Evolutionary conservation across 2,329 filamentous ascomycete genomes (phyloP).

Genomic region (Ramichloridium luteum): DNA sequence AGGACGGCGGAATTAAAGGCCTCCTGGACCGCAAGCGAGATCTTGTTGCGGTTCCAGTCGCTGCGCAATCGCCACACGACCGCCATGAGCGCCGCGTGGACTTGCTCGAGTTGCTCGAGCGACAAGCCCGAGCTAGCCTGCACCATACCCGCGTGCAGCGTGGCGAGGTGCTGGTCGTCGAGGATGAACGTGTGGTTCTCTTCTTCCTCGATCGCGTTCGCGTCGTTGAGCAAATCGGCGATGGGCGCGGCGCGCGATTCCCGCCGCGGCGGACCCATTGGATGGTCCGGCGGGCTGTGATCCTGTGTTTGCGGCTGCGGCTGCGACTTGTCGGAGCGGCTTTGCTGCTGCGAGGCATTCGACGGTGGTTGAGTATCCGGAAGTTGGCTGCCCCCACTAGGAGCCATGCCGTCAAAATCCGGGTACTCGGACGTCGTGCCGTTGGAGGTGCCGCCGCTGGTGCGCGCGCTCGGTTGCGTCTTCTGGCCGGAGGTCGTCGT

Average conservation of each 20-base stretch:
- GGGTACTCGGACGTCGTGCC: conserved; percentile 54
- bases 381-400: conserved; percentile 44
- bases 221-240: conserved; percentile 31
- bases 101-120: conserved; percentile 90
- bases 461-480: conserved; percentile 56
- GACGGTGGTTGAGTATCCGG: conserved; percentile 48
- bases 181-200: conserved; percentile 28
- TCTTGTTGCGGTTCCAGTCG: conserved; percentile 72
- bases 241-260: conserved; percentile 22
- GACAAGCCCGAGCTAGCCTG: conserved; percentile 61
- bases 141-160: conserved; percentile 52
- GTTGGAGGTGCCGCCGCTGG: conserved; percentile 44
- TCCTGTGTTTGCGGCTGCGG: conserved; percentile 19
- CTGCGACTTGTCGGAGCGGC: conserved; percentile 26
- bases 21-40: conserved; percentile 49
- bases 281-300: conserved; percentile 4
- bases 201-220: conserved; percentile 2
- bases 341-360: conserved; percentile 26
- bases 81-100: conserved; percentile 83
- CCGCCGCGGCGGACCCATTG: conserved; percentile 23
- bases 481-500: conserved; percentile 71
- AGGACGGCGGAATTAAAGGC: conserved; percentile 65
- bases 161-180: conserved; percentile 40
- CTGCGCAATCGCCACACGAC: conserved; percentile 67
- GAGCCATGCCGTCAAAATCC: too few relatives aligned